Evolutionary conservation across 2,329 filamentous ascomycete species (phyloP).

Genomic region (Aspergillus sclerotialis): DNA sequence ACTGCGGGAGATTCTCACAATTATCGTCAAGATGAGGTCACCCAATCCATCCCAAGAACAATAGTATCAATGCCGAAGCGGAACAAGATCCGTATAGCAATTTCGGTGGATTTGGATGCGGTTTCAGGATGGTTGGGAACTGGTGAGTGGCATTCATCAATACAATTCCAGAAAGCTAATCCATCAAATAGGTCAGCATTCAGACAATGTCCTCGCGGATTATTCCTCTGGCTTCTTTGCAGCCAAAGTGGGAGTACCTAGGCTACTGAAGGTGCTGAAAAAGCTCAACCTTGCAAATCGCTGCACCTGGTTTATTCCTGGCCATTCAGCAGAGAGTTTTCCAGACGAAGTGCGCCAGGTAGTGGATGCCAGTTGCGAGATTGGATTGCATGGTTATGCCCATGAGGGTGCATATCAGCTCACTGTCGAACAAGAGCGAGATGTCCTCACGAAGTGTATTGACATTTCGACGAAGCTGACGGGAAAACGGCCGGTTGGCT

Average conservation of each 20-base stretch:
- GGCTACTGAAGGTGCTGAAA: conserved; percentile 48
- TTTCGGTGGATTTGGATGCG: conserved; percentile 51
- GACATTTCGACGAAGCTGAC: conserved; percentile 63
- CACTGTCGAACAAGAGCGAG: conserved; percentile 65
- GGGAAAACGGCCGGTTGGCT: conserved; percentile 56
- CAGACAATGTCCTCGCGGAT: conserved; percentile 50
- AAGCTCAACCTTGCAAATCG: conserved; percentile 46
- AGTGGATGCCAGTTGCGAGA: conserved; percentile 47
- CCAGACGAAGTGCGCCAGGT: conserved; percentile 45
- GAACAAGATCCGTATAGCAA: conserved; percentile 18
- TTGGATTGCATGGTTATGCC: conserved; percentile 53
- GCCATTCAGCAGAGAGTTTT: conserved; percentile 54
- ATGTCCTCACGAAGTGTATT: conserved; percentile 68
- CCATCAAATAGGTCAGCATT: conserved; percentile 31
- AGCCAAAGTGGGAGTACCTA: conserved; percentile 50
- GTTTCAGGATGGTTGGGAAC: conserved; percentile 56
- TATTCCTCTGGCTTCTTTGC: conserved; percentile 51
- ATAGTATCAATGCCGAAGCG: conserved; percentile 6
- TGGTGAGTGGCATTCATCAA: conserved; percentile 30
- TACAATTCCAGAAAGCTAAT: too few species aligned
- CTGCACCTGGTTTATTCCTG: conserved; percentile 55
- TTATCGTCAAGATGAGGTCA: not conserved
- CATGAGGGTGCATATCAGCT: conserved; percentile 67
- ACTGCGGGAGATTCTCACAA: not conserved
- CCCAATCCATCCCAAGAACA: conserved; percentile 7